phyloP scores from a whole-genome alignment of 495 filamentous ascomycete species.

The Aspergillus hancockii region DNA sequence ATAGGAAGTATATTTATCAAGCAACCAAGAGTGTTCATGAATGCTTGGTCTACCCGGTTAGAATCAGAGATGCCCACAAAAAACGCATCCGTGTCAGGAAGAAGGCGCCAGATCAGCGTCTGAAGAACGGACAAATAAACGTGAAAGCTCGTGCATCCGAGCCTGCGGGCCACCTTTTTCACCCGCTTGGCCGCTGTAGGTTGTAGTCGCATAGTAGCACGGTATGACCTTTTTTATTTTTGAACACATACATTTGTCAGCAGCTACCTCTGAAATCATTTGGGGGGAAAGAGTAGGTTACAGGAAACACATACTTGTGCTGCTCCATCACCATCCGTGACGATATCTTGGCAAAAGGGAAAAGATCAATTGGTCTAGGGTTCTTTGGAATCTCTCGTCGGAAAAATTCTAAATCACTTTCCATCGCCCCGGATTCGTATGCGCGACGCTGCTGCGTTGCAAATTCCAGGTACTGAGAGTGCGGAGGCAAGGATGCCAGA shows the following conservation, averaged over 20 bases:
- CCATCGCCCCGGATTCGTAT: neutral
- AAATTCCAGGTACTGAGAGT: neutral
- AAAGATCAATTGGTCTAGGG: neutral
- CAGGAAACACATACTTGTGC: too few species aligned
- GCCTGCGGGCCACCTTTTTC: neutral
- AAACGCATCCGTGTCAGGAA: neutral
- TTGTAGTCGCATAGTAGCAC: neutral
- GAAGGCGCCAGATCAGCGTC: neutral
- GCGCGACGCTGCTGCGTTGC: neutral
- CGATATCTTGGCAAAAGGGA: neutral
- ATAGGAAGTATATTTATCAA: neutral
- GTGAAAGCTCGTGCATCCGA: neutral
- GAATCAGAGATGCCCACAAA: constrained; percentile 2
- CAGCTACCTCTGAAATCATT: too few species aligned
- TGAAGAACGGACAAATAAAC: neutral
- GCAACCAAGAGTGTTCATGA: neutral
- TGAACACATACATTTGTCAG: too few species aligned
- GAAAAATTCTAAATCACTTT: neutral
- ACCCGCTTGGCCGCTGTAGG: neutral
- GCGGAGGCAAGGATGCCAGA: too few species aligned
- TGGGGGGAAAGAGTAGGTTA: too few species aligned
- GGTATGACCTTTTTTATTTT: neutral
- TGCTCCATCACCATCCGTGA: too few species aligned
- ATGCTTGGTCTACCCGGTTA: neutral
- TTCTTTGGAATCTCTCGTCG: neutral